Evolutionary conservation across 1,139 yeast species (phyloP), one percentile per base, ranked within the genome.

Genomic region (Taiozyma sp.): DNA sequence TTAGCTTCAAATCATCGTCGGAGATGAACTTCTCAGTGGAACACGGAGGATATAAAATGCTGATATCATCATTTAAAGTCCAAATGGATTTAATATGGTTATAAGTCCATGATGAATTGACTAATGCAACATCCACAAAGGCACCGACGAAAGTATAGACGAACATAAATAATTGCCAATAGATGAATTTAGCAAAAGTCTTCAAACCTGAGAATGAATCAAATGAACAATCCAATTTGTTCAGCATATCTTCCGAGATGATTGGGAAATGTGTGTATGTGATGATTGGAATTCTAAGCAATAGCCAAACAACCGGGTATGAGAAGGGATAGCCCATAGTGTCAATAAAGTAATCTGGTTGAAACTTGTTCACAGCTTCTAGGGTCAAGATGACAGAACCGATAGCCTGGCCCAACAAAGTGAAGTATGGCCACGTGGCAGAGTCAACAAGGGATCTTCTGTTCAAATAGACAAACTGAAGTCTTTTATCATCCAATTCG

Each of bases 221-320:
- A 0, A 60, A 51, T n/a, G 67, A 63, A 43, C 74, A 72, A 54
- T 69, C 70, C 54, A 85, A 68, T 58, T 83, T 84, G 45, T 70
- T 71, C 56, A 86, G 70, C 99, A 95, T 95, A 58, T 93, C 98
- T 42, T 73, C 70, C 47, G 96, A 95, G 45, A 95, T 83, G 14
- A 91, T 81, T 1, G 99, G 99, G 69, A 88, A 95, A 70, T 95
- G 99, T 22, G 90, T 90, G 63, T 95, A 95, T 1, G 97, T 81
- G 32, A 87, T 71, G 34, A 93, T 77, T 1, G 99, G 99, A 32
- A 89, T 72, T 54, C 77, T 75, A 44, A 87, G 72, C 42, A 80
- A 63, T 59, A 71, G 63, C 22, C 75, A 68, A 0, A 88, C 80
- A 37, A 83, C 61, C 0, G 88, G 87, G 65, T 90, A 90, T 34